Conservation (phyloP, 2,329 filamentous ascomycete species). For the Fulvia fulva region DNA sequence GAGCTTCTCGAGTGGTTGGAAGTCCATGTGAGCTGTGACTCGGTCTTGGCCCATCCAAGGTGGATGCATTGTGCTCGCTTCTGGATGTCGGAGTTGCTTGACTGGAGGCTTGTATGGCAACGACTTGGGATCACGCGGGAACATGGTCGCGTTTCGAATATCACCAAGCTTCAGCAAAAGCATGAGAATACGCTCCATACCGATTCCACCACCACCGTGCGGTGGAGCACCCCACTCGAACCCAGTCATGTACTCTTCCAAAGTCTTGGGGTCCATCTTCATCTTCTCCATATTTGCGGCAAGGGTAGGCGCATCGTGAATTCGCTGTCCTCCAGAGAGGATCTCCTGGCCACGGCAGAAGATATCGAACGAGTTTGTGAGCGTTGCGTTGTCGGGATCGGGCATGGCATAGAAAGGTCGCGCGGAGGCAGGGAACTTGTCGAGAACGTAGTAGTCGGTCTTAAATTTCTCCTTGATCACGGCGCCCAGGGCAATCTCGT, state of each 20-base stretch:
- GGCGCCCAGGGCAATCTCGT: slow-evolving; percentile 80
- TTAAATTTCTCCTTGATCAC: slow-evolving; percentile 80
- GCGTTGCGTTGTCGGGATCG: slow-evolving; percentile 65
- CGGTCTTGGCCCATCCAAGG: slow-evolving; percentile 56
- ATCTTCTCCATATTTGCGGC: slow-evolving; percentile 70
- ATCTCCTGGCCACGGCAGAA: slow-evolving; percentile 93
- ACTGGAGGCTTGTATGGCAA: slow-evolving; percentile 64
- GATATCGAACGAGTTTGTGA: slow-evolving; percentile 92
- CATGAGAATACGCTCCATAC: slow-evolving; percentile 83
- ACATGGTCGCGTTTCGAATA: slow-evolving; percentile 81
- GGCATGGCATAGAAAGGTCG: slow-evolving; percentile 91
- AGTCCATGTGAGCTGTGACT: slow-evolving; percentile 46
- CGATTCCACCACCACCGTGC: slow-evolving; percentile 85
- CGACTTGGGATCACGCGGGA: slow-evolving; percentile 83
- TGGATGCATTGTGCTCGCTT: slow-evolving; percentile 75
- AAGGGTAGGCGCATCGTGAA: slow-evolving; percentile 74
- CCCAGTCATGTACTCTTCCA: slow-evolving; percentile 85
- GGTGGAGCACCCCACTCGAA: slow-evolving; percentile 87
- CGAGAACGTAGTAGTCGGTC: slow-evolving; percentile 90
- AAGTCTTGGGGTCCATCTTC: slow-evolving; percentile 72
- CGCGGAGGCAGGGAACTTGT: slow-evolving; percentile 83
- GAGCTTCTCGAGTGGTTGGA: slow-evolving; percentile 76
- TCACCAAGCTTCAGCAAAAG: slow-evolving; percentile 82
- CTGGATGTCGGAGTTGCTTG: slow-evolving; percentile 72
- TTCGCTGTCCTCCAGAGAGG: slow-evolving; percentile 86